Percentiles rank a stretch among this genome's conserved stretches.
These are phyloP conservation scores for Petunia hybrid DNA, from an alignment of 305 asterid genomes.

Conservation along the genomic window DNA sequence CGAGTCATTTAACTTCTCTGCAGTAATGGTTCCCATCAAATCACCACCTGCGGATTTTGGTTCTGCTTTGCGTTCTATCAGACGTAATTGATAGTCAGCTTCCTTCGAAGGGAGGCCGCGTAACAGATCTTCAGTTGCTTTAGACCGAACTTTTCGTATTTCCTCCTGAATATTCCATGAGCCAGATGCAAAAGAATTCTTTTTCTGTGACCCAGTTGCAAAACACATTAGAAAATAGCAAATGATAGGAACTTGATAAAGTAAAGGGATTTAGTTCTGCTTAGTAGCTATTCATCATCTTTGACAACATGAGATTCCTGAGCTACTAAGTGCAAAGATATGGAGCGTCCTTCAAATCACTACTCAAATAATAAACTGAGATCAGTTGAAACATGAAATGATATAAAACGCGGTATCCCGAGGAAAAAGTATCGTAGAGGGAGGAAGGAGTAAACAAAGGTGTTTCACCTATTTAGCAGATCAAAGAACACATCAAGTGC, in stretches of 20 bases:
- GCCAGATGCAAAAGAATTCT: conserved; percentile 71
- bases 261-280: conserved; percentile 14
- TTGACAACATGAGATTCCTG: conserved; percentile 10
- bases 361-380: conserved; percentile 12
- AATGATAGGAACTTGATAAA: conserved; percentile 30
- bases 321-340: background rate
- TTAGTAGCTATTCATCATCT: background rate
- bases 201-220: conserved; percentile 57
- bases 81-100: conserved; percentile 51
- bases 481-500: background rate
- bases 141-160: conserved; percentile 75
- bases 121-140: conserved; percentile 81
- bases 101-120: conserved; percentile 56
- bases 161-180: conserved; percentile 92
- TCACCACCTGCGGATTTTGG: conserved; percentile 47
- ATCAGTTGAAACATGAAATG: conserved; percentile 20
- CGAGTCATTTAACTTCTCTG: conserved; percentile 45
- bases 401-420: background rate
- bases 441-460: background rate
- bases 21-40: conserved; percentile 38
- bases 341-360: background rate
- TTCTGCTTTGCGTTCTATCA: conserved; percentile 40
- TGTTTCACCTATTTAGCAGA: background rate
- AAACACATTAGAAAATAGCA: conserved; percentile 34
- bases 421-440: conserved; percentile 16